phyloP scores from a whole-genome alignment of 768 basidiomycete genomes.

The Leccinum uliginosum region DNA sequence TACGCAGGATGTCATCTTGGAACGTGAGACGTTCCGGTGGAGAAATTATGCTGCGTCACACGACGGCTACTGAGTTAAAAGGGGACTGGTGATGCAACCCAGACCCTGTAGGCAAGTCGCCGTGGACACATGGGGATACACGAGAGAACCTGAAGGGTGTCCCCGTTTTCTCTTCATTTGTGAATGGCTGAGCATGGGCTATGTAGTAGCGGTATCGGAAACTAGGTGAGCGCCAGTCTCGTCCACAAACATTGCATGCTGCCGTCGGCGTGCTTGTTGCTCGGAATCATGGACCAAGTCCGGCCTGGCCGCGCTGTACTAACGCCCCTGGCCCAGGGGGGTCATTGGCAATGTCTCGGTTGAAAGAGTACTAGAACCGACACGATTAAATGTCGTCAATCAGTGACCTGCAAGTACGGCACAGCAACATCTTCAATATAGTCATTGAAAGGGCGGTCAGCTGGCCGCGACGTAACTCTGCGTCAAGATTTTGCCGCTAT shows the following conservation, averaged over 20 bases:
- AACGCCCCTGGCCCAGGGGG: not conserved
- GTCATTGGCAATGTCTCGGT: not conserved
- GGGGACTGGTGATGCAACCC: not conserved
- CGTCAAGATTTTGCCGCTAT: not conserved
- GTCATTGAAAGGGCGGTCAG: not conserved
- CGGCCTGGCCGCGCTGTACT: no score
- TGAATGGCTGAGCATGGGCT: not conserved
- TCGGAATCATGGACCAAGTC: not conserved
- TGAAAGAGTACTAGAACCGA: not conserved
- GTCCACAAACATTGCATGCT: not conserved
- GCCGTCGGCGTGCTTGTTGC: not conserved
- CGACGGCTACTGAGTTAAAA: not conserved
- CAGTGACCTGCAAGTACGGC: not conserved
- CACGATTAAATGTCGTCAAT: not conserved
- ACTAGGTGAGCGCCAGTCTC: not conserved
- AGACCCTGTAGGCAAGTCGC: not conserved
- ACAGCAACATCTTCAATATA: not conserved
- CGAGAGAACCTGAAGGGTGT: not conserved
- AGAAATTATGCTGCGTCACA: not conserved
- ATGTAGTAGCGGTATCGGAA: not conserved
- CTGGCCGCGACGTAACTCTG: not conserved
- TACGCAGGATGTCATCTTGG: slow-evolving; percentile 6
- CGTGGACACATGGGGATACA: not conserved
- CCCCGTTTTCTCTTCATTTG: not conserved
- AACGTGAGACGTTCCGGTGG: not conserved